A percentile compares a stretch with the other conserved stretches of the same genome.
Evolutionary conservation across 2,329 filamentous ascomycete species (phyloP).

Genomic region (Alternaria viburni): DNA sequence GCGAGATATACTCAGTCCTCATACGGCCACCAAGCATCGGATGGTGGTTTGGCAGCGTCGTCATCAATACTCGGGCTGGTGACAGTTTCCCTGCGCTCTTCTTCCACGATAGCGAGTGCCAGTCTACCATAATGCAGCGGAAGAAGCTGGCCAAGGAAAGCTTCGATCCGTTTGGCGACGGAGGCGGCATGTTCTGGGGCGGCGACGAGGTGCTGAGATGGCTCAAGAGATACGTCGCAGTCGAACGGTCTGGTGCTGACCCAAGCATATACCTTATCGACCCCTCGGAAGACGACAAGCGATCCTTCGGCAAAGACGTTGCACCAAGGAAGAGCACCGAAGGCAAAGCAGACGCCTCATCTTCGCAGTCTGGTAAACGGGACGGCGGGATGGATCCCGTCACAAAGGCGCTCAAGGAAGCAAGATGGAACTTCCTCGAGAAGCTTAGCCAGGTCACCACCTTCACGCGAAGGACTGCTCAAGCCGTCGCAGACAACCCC

Average conservation of each 20-base stretch:
- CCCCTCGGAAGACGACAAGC: constrained; percentile 81
- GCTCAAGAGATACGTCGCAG: constrained; percentile 80
- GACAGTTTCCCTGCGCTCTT: constrained; percentile 96
- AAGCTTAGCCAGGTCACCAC: constrained; percentile 97
- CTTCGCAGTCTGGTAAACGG: constrained; percentile 43
- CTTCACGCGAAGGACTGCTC: constrained; percentile 88
- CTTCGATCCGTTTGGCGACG: constrained; percentile 88
- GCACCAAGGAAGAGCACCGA: constrained; percentile 44
- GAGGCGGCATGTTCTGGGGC: constrained; percentile 93
- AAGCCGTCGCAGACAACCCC: constrained; percentile 89
- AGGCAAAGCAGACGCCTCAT: constrained; percentile 30
- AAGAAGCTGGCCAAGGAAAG: constrained; percentile 82
- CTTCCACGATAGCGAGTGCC: constrained; percentile 96
- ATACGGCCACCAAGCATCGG: constrained; percentile 91
- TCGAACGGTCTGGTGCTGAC: constrained; percentile 85
- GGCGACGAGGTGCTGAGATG: constrained; percentile 94
- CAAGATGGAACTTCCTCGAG: constrained; percentile 94
- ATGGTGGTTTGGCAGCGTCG: constrained; percentile 97
- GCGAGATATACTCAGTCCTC: constrained; percentile 86
- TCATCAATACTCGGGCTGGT: constrained; percentile 89
- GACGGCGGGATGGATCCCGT: constrained; percentile 90
- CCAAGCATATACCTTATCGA: constrained; percentile 91
- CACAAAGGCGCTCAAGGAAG: constrained; percentile 91
- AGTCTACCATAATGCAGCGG: constrained; percentile 92
- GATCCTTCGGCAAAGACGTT: constrained; percentile 75